These are phyloP conservation scores for Fragilaria crotonensis DNA, from an alignment of 108 stramenopile genomes.

Conservation along the genomic window DNA sequence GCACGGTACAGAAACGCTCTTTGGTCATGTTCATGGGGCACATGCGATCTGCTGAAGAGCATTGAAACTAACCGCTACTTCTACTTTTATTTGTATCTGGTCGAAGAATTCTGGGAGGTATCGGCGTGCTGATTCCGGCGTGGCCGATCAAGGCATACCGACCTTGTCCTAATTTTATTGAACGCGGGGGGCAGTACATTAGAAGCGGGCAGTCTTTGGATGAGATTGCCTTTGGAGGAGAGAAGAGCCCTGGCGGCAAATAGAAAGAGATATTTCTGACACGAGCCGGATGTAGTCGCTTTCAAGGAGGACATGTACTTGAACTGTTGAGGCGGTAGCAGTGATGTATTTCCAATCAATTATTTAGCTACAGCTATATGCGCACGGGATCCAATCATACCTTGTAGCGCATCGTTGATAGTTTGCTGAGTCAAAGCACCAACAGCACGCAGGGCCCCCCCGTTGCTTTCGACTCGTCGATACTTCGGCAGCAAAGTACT, in stretches of 20 bases:
- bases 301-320: too few species aligned
- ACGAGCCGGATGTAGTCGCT: too few species aligned
- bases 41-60: neutral
- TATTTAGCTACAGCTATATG: too few species aligned
- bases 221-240: slow-evolving; percentile 83
- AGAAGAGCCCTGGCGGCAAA: too few species aligned
- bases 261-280: too few species aligned
- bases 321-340: too few species aligned
- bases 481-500: too few species aligned
- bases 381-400: too few species aligned
- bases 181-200: slow-evolving; percentile 55
- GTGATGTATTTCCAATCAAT: too few species aligned
- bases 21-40: neutral
- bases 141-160: slow-evolving; percentile 88
- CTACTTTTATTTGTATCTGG: neutral
- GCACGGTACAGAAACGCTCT: neutral
- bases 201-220: slow-evolving; percentile 71
- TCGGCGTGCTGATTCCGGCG: slow-evolving; percentile 65
- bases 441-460: too few species aligned
- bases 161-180: slow-evolving; percentile 84
- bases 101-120: slow-evolving; percentile 69
- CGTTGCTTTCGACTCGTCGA: too few species aligned
- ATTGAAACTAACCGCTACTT: neutral
- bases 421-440: neutral
- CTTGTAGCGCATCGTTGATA: neutral